Evolutionary conservation across 768 basidiomycete species (phyloP), one percentile per base, ranked within the genome.

Genomic region (Pleurotus tuber-regium): DNA sequence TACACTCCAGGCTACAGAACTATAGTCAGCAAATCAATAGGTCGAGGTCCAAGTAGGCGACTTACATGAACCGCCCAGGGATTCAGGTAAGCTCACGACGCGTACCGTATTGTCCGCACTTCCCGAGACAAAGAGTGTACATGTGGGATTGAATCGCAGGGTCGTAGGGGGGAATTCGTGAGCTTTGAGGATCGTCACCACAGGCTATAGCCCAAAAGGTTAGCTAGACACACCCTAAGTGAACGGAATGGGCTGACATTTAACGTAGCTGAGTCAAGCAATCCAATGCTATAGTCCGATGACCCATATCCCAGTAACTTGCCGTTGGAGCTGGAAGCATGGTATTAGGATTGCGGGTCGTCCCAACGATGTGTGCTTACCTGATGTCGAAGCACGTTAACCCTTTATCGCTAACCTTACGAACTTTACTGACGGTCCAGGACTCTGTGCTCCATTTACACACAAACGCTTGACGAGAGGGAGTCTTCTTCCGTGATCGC

Each of bases 81-180:
- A 70, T 36, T 73, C 71, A 7, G 92, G 92, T 4, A 94, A 80
- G n/a, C 72, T 75, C 25, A 95, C 79, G 36, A 93, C 72, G 24
- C 95, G 82, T 16, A 98, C 71, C 2, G 87, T 83, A 65, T 90
- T 93, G 69, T 98, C 96, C 6, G 91, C 89, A 59, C 93, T 93
- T 14, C 89, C 95, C 4, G 92, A 92, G 16, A 95, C 80, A 3
- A 99, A 76, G 10, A 95, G 57, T n/a, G 76, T 82, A 10, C 87
- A 84, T 4, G 83, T 75, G 1, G 93, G 87, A 63, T 88, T 96
- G 76, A 99, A 99, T 53, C 80, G 81, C 50, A 99, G 69, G 3
- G 89, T 84, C 1, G 97, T 98, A 4, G 91, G 83, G 3, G 97
- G 90, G 66, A 98, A 93, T 54, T 95, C 93, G 66, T 98, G 96